Percentiles rank a stretch among this genome's conserved stretches.
These are phyloP conservation scores for Talaromyces proteolyticus DNA, from an alignment of 495 filamentous ascomycete genomes.

Conservation along the genomic window DNA sequence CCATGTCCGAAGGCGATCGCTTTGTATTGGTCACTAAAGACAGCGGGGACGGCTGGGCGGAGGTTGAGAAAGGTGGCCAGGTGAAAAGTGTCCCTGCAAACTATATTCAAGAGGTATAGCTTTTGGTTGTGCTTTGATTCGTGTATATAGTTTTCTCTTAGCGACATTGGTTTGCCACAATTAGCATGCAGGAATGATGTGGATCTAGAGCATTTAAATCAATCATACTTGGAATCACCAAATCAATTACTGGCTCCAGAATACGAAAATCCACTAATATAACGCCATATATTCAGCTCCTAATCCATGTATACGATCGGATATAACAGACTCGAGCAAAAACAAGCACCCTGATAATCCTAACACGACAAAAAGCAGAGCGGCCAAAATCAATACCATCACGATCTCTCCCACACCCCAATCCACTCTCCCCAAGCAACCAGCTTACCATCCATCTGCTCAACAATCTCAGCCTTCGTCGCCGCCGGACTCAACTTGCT, in stretches of 20 bases:
- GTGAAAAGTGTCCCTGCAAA: slow-evolving; percentile 92
- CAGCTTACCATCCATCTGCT: slow-evolving; percentile 39
- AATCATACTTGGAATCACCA: too few species aligned
- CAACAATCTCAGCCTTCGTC: slow-evolving; percentile 29
- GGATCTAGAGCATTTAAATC: too few species aligned
- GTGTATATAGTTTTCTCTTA: slow-evolving; percentile 3
- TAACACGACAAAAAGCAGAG: neutral
- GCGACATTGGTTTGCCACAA: neutral
- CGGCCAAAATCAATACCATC: slow-evolving; percentile 4
- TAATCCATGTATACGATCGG: too few species aligned
- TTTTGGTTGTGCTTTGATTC: neutral
- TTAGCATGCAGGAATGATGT: too few species aligned
- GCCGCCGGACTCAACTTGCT: slow-evolving; percentile 22
- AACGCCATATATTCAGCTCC: too few species aligned
- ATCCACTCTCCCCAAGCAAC: slow-evolving; percentile 48
- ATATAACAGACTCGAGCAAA: neutral
- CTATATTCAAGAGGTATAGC: slow-evolving; percentile 73
- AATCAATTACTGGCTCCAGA: neutral
- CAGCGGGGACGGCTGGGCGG: slow-evolving; percentile 90
- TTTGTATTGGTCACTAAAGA: slow-evolving; percentile 85
- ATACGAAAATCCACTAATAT: too few species aligned
- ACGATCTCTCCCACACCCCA: slow-evolving; percentile 38
- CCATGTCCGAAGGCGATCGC: slow-evolving; percentile 82
- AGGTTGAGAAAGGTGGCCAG: slow-evolving; percentile 86
- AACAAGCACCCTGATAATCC: slow-evolving; percentile 1